These are phyloP conservation scores for Lindgomyces ingoldianus DNA, from an alignment of 495 filamentous ascomycete genomes.

Conservation along the genomic window DNA sequence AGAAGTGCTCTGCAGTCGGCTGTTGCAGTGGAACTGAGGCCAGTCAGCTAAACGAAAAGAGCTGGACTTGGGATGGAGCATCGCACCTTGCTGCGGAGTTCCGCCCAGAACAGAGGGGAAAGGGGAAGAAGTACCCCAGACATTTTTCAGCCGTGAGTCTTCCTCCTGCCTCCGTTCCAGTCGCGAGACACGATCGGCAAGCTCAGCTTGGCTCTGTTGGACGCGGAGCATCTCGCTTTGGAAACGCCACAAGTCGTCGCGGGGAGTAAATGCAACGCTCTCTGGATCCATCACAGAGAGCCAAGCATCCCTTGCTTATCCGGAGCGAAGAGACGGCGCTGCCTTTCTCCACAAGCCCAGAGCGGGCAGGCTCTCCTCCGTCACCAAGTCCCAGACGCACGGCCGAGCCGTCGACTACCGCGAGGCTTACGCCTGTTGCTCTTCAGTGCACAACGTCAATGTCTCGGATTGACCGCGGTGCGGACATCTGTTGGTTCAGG, in stretches of 20 bases:
- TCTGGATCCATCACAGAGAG: constrained; percentile 62
- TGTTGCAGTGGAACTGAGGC: constrained; percentile 69
- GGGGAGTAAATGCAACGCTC: constrained; percentile 59
- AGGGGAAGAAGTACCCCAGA: constrained; percentile 78
- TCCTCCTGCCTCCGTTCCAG: constrained; percentile 82
- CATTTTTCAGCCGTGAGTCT: constrained; percentile 78
- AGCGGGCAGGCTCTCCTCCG: constrained; percentile 20
- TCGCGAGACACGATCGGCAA: constrained; percentile 74
- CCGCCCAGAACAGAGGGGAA: constrained; percentile 71
- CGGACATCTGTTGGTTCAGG: neutral
- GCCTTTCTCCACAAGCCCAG: constrained; percentile 15
- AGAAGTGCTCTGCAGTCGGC: constrained; percentile 73
- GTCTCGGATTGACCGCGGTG: constrained; percentile 1
- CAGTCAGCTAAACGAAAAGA: neutral
- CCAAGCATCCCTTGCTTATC: constrained; percentile 29
- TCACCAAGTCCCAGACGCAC: constrained; percentile 28
- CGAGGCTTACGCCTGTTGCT: constrained; percentile 3
- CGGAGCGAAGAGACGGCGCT: neutral
- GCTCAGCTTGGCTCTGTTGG: constrained; percentile 73
- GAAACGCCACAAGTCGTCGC: constrained; percentile 81
- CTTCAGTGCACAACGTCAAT: neutral
- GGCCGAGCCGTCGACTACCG: constrained; percentile 28
- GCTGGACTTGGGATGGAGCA: neutral
- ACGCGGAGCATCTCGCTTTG: constrained; percentile 85
- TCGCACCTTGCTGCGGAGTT: constrained; percentile 75